Evolutionary conservation across 495 filamentous ascomycete genomes (phyloP), one percentile per base, ranked within the genome.

Genomic region (Talaromyces ruber): DNA sequence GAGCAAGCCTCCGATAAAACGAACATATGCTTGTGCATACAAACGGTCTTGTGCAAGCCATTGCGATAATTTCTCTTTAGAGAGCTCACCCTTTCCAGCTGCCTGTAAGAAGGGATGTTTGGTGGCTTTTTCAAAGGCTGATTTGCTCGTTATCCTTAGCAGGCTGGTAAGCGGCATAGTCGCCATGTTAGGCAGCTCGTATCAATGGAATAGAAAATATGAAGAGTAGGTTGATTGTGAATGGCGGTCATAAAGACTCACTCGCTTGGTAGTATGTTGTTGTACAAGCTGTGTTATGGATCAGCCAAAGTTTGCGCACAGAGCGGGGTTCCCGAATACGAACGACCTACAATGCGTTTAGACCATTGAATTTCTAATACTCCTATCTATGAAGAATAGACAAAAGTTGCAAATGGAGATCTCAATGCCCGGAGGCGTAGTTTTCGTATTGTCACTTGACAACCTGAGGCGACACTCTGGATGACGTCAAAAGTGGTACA

Each of bases 31-130:
- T 63, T 90, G 87, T 22, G 87, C 84, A 73, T 92, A 91, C 58
- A 91, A 79, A 8, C 86, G 75, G 74, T 93, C 89, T 72, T 91
- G 88, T 24, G 86, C 81, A 45, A 93, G 82, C 88, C 88, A 93
- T 70, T 82, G 77, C 37, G 82, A 79, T 12, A 92, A 80, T 0
- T 74, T 69, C 1, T 72, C 64, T 51, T 82, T 81, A 22, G 81
- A 71, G 32, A 92, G 76, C 4, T 76, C 81, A 60, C 88, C 88
- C 57, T 77, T 72, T 26, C 88, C 88, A 26, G 88, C 88, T 59
- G 82, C 77, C 25, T 78, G 76, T 60, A 93, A 84, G 76, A 93
- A 93, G 1, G 83, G 81, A 63, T 84, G 79, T 61, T 84, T 82
- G 21, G 88, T 91, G 55, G 88, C 85, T 14, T 70, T 67, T 18